Base-by-base conservation (phyloP, 305 asterid genomes). In the Fraxinus greggii region DNA sequence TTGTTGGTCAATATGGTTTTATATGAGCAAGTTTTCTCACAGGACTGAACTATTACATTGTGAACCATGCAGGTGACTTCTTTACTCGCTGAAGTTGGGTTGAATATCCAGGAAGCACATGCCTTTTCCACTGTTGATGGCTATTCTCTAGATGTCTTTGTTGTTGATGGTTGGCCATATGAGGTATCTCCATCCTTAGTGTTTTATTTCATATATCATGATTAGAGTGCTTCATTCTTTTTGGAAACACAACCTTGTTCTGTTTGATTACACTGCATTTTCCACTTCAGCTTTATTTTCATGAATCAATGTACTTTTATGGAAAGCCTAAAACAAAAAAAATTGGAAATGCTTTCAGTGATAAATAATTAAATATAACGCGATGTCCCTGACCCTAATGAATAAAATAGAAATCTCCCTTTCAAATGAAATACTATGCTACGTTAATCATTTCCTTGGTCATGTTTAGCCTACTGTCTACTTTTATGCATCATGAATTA, bases 51-150 rank as follows among this genome's bases (percentile, higher is more conserved):
- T 78, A 83, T 84, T 84, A 79, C 29, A 72, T 67, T 13, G 36
- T 74, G 85, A 75, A 74, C 79, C 82, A 86, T 87, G 91, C 98
- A 95, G 99, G 91, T 95, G 91, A 95, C 98, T 75, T 90, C 95
- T 26, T 83, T 95, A 85, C 91, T 95, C 83, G 90, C 95, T 84
- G 99, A 94, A 87, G 86, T 93, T 85, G 99, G 99, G 82, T 88
- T 95, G 85, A 95, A 95, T 85, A 95, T 95, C 92, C 97, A 91
- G 88, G 99, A 95, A 88, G 99, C 99, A 78, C 99, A 94, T 84
- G 98, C 92, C 77, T 95, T 95, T 90, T 95, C 99, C 78, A 93
- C 98, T 10, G 89, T 86, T 35, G 99, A 95, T 90, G 98, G 98
- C 86, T 95, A 90, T 85, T 94, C 99, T 48, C 87, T 95, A 72